phyloP scores from a whole-genome alignment of 495 filamentous ascomycete genomes.

The Hypoxylon perforatum region DNA sequence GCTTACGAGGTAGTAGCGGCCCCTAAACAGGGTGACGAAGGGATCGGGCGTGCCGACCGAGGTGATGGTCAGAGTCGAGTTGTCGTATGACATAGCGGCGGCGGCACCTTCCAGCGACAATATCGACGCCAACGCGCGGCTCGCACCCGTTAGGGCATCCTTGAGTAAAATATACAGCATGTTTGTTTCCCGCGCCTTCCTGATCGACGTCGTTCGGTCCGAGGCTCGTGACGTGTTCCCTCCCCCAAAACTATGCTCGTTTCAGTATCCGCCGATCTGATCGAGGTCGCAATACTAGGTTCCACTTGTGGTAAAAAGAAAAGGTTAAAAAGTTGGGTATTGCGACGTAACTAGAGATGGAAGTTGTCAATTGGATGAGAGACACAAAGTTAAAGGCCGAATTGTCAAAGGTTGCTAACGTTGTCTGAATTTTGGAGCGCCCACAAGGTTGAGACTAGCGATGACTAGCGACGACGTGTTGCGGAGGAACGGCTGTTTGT shows the following conservation, averaged over 20 bases:
- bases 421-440: not conserved
- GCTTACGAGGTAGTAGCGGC: conserved; percentile 45
- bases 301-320: conserved; percentile 5
- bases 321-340: conserved; percentile 28
- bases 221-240: conserved; percentile 17
- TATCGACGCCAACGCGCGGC: conserved; percentile 35
- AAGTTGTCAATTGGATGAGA: no score
- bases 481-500: not conserved
- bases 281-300: conserved; percentile 26
- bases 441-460: conserved; percentile 30
- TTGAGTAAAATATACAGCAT: conserved; percentile 40
- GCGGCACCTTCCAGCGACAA: conserved; percentile 30
- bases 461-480: not conserved
- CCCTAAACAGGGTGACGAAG: conserved; percentile 39
- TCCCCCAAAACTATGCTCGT: conserved; percentile 20
- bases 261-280: conserved; percentile 33
- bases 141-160: conserved; percentile 32
- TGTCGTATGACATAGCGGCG: conserved; percentile 43
- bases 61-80: conserved; percentile 44
- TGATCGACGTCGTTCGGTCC: conserved; percentile 13
- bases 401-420: not conserved
- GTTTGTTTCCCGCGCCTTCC: not conserved
- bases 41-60: conserved; percentile 46
- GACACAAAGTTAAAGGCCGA: not conserved
- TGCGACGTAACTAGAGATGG: no score